Evolutionary conservation across 805 yeast species (phyloP).

Genomic region (Metschnikowia similis): DNA sequence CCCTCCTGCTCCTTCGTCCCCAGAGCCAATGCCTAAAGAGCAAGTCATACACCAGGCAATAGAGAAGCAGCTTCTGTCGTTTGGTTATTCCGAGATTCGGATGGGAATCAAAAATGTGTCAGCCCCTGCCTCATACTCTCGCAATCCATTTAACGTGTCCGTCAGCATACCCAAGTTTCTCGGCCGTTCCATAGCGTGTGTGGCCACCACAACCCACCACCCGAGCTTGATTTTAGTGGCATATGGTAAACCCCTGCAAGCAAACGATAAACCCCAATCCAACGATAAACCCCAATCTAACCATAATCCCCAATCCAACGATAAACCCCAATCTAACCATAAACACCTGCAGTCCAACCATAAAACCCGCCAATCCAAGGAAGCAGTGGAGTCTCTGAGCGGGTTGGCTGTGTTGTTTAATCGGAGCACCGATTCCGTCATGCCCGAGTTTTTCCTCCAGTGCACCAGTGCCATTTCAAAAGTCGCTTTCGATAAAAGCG

Average conservation of each 20-base stretch:
- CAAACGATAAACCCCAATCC: background rate
- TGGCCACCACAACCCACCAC: conserved; percentile 9
- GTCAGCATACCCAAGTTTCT: conserved; percentile 7
- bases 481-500: conserved; percentile 37
- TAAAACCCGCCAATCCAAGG: background rate
- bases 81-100: conserved; percentile 14
- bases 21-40: background rate
- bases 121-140: background rate
- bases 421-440: conserved; percentile 8
- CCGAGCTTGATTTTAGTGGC: conserved; percentile 15
- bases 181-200: conserved; percentile 9
- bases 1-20: background rate
- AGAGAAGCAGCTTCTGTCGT: background rate
- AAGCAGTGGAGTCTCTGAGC: conserved; percentile 9
- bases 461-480: conserved; percentile 37
- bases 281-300: background rate
- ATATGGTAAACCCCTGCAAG: conserved; percentile 6
- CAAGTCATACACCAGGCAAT: conserved; percentile 1
- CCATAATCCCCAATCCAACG: background rate
- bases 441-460: conserved; percentile 38
- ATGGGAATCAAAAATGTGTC: conserved; percentile 9
- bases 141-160: conserved; percentile 11
- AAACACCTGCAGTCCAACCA: background rate
- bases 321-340: background rate
- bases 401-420: conserved; percentile 36